Percentiles rank a stretch among this genome's conserved stretches.
phyloP scores from a whole-genome alignment of 2,329 filamentous ascomycete genomes.

The Verticillium nubilum region DNA sequence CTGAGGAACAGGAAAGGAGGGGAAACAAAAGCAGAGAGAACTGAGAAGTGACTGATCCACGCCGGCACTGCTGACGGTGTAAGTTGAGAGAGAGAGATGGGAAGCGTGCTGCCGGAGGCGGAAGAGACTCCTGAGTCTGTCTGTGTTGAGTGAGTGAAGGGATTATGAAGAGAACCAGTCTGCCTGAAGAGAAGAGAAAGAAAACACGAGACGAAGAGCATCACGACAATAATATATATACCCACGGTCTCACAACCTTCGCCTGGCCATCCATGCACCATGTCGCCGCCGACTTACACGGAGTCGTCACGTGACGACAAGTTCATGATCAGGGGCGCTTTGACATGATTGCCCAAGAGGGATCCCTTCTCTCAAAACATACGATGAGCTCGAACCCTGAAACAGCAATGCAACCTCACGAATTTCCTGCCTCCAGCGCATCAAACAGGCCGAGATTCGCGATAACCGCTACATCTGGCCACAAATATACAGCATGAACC shows the following conservation, averaged over 20 bases:
- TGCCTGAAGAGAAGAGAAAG: not conserved
- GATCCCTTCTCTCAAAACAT: not conserved
- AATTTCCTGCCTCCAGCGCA: not conserved
- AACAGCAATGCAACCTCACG: constrained; percentile 10
- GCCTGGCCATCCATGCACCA: not conserved
- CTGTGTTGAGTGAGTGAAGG: not conserved
- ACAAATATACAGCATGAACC: not conserved
- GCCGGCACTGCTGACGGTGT: constrained; percentile 4
- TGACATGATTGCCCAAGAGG: not conserved
- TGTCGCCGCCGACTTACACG: constrained; percentile 5
- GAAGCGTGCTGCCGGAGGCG: not conserved
- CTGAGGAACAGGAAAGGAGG: constrained; percentile 14
- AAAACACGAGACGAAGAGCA: not conserved
- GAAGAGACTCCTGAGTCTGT: not conserved
- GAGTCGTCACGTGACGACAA: not conserved
- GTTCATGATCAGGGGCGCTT: not conserved
- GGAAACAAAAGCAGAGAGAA: constrained; percentile 14
- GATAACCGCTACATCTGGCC: not conserved
- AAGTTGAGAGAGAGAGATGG: not conserved
- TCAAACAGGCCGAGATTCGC: not conserved
- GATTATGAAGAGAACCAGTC: constrained; percentile 1
- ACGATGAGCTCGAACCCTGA: constrained; percentile 5
- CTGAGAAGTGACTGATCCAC: constrained; percentile 12
- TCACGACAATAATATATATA: not conserved
- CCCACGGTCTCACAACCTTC: not conserved